Base-by-base conservation (phyloP, 495 filamentous ascomycete species). In the Penicillium odoratum region DNA sequence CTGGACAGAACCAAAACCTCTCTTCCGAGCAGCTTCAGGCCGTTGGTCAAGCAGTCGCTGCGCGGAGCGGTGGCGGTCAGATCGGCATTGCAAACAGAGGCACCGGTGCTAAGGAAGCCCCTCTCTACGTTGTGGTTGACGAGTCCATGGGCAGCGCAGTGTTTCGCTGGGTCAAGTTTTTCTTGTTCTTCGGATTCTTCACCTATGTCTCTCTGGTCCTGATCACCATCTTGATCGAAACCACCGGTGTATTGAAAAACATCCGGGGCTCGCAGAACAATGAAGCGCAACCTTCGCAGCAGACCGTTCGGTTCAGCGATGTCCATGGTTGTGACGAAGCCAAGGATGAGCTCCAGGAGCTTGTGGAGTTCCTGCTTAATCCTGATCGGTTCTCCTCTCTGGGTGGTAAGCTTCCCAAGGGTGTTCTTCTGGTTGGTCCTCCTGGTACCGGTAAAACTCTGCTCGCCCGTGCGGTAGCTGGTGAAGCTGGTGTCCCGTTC, bases 401-500 rank as follows among this genome's bases (percentile, higher is more conserved):
- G 21, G 94, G 94, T 64, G 94, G 95, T 55, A 97, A 96, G 70
- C 81, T 98, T 13, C 94, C 94, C 43, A 98, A 98, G 74, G 94
- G 94, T 80, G 91, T 98, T 63, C 81, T 98, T 44, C 83, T 98
- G 43, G 91, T 97, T 67, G 94, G 94, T 7, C 94, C 94, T 66
- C 94, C 94, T 33, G 94, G 94, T 74, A 98, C 94, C 51, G 94
- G 94, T 74, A 98, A 98, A 74, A 98, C 94, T n/a, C 82, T 98
- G 42, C 83, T 98, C 55, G 94, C 94, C 56, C 89, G 95, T 61
- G 94, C 94, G 10, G 94, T 98, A 51, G 94, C 94, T 53, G 94
- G 94, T 29, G 94, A 98, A 78, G 92, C 94, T 44, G 94, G 94
- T 56, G 95, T 98, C 21, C 94, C 94, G 1, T 98, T 97, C 83